These are phyloP conservation scores for Areca catechu DNA, from an alignment of 176 grass and related monocot genomes.

Conservation along the genomic window DNA sequence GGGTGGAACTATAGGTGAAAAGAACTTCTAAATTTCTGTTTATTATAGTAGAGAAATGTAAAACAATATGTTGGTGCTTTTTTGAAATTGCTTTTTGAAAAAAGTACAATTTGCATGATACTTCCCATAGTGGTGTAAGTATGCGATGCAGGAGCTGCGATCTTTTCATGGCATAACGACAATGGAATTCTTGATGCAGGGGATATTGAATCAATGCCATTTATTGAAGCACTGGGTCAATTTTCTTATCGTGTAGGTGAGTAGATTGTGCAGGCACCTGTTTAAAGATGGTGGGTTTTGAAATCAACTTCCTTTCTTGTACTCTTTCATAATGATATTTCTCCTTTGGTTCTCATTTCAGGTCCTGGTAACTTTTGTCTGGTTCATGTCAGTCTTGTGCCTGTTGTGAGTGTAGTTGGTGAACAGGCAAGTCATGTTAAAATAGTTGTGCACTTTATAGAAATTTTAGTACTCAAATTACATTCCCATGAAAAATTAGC, in stretches of 20 bases:
- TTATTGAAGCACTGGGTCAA: slow-evolving; percentile 91
- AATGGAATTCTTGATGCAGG: slow-evolving; percentile 78
- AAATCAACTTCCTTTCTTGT: neutral
- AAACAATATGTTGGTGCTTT: too few relatives aligned
- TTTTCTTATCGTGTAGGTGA: slow-evolving; percentile 92
- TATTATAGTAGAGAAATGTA: too few relatives aligned
- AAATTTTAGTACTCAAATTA: too few relatives aligned
- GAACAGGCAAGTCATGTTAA: slow-evolving; percentile 53
- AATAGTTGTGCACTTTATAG: too few relatives aligned
- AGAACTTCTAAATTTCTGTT: neutral
- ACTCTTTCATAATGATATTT: neutral
- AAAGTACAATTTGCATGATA: slow-evolving; percentile 35
- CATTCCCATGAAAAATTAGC: too few relatives aligned
- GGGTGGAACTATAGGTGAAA: slow-evolving; percentile 89
- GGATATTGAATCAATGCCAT: slow-evolving; percentile 99
- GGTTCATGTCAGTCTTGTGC: slow-evolving; percentile 96
- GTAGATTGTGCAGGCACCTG: slow-evolving; percentile 6
- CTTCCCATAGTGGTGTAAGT: slow-evolving; percentile 49
- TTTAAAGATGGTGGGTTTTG: neutral
- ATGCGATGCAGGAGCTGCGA: slow-evolving; percentile 41
- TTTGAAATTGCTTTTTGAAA: neutral
- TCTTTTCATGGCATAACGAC: slow-evolving; percentile 44
- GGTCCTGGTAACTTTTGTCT: slow-evolving; percentile 86
- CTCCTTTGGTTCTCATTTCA: slow-evolving; percentile 23
- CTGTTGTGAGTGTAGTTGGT: slow-evolving; percentile 87